Evolutionary conservation across 352 stramenopile species (phyloP), one percentile per base, ranked within the genome.

Genomic region (Phytopythium cucurbitacearum): DNA sequence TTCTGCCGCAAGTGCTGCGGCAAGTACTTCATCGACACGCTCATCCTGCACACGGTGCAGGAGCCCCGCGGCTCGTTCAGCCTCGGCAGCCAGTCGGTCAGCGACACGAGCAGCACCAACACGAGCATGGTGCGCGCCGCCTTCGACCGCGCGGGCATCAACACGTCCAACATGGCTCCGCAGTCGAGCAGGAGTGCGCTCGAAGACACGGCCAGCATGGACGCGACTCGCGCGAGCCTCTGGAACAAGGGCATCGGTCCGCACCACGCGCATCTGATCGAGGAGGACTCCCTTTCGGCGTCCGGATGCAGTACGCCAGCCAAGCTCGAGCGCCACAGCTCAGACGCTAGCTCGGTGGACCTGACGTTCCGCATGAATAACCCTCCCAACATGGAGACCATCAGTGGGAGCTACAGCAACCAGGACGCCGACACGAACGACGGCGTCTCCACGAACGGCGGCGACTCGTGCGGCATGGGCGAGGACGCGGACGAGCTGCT

Each of bases 1-100:
- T 89, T 92, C 53, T 66, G 74, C 62, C 73, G 67, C 57, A 88
- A 88, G 61, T 90, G 79, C 63, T 82, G 89, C 57, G 76, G 69
- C 56, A 85, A 85, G 57, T 68, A 87, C 59, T 90, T 82, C 40
- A 60, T 90, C 36, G 81, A 92, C 62, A 79, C 77, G 12, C 79
- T 90, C 52, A 80, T 92, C 46, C 67, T 92, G 40, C 79, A 92
- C 62, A 69, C 72, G 36, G 67, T 91, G 53, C n/a, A n/a, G n/a
- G n/a, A n/a, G n/a, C n/a, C n/a, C n/a, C n/a, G n/a, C n/a, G n/a
- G n/a, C n/a, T n/a, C n/a, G n/a, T n/a, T n/a, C n/a, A n/a, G n/a
- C n/a, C n/a, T n/a, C n/a, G n/a, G n/a, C n/a, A n/a, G n/a, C n/a
- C n/a, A n/a, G n/a, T n/a, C n/a, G n/a, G n/a, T n/a, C n/a, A n/a